Base-by-base conservation (phyloP, 2,329 filamentous ascomycete genomes). In the Xylaria sp. region DNA sequence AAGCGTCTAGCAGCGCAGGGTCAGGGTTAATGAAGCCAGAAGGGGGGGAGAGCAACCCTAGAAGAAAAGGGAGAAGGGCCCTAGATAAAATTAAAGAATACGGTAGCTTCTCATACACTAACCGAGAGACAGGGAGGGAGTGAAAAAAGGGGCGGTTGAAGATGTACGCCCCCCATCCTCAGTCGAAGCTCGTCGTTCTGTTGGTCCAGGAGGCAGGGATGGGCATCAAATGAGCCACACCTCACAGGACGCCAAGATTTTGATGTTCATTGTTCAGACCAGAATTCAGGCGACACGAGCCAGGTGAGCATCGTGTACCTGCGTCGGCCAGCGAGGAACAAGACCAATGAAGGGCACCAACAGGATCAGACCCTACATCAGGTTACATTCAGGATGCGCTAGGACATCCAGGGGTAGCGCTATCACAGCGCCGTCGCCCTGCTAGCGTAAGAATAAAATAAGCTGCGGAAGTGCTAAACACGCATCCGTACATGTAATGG, bases 21-120 rank as follows among this genome's bases (percentile, higher is more conserved):
- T 49, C 58, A 59, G 57, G 64, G 67, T 66, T 65, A 69, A 63
- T 61, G 53, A 61, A 56, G 63, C 36, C 13, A 47, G 53, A 50
- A 50, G 53, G 42, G 63, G 42, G 63, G 29, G 36, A n/a, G 44
- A 27, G 54, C 57, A 33, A 51, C 31, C 9, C 29, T 47, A 42
- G 27, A 61, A 53, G 47, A 63, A 65, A 63, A 56, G 67, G 51
- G 60, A 56, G 59, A 45, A 25, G 55, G 11, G 17, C 50, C 1
- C 53, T 61, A 60, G 66, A 56, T 71, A 68, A 73, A 62, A 74
- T 75, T 72, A 73, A 70, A 71, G 58, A 69, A 69, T 58, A 44
- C 42, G 42, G 42, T 44, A 54, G 53, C 53, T 39, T 47, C 36
- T 56, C 56, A 61, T 57, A n/a, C n/a, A n/a, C n/a, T n/a, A 51